These are phyloP conservation scores for Coccomyxa sp. DNA, from an alignment of 139 green algal genomes.

Conservation along the genomic window DNA sequence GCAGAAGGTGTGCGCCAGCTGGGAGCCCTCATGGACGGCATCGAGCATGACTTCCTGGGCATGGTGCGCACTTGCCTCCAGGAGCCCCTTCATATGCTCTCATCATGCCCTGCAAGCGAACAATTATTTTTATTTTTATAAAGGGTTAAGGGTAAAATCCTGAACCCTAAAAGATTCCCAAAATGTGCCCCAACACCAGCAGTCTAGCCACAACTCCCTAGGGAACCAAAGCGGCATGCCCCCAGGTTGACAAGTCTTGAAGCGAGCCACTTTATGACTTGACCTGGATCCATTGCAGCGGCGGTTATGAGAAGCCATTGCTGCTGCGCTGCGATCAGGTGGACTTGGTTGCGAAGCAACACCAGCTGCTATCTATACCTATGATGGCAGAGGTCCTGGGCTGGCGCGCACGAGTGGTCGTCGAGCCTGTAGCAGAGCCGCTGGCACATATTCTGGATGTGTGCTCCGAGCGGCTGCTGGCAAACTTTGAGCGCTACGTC, in stretches of 20 bases:
- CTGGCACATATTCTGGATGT: conserved; percentile 22
- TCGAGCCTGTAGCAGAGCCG: background rate
- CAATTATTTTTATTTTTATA: too few relatives aligned
- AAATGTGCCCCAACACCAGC: too few relatives aligned
- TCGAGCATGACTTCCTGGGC: conserved; percentile 27
- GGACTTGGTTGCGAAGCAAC: conserved; percentile 11
- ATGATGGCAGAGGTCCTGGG: conserved; percentile 30
- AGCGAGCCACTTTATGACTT: too few relatives aligned
- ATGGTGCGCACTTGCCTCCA: conserved; percentile 5
- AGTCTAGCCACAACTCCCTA: too few relatives aligned
- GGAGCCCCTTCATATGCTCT: background rate
- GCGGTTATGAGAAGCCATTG: too few relatives aligned
- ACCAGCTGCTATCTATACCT: conserved; percentile 25
- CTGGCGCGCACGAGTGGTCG: conserved; percentile 19
- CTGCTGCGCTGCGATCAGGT: conserved; percentile 12
- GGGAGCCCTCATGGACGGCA: conserved; percentile 19
- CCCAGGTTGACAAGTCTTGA: too few relatives aligned
- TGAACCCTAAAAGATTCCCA: too few relatives aligned
- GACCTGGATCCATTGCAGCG: too few relatives aligned
- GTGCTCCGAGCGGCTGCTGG: conserved; percentile 8
- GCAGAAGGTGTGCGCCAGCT: conserved; percentile 16
- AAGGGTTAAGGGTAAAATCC: too few relatives aligned
- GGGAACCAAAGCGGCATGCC: too few relatives aligned
- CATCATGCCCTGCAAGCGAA: background rate
- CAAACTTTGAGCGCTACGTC: conserved; percentile 15